Base-by-base conservation (phyloP, 2,329 filamentous ascomycete species). In the Geosmithia flava region DNA sequence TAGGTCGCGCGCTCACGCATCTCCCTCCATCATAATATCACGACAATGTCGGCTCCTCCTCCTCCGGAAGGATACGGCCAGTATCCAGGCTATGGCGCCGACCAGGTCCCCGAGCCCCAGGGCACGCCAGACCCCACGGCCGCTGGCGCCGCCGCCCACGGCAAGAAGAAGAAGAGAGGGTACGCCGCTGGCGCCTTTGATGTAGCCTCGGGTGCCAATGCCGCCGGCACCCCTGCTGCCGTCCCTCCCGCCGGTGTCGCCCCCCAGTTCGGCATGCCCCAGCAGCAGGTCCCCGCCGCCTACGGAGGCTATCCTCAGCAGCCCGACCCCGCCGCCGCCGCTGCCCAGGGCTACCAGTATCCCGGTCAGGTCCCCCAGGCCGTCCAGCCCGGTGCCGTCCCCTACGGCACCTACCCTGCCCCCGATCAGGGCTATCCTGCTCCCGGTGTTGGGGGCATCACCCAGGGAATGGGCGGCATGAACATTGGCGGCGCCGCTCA, bases 121-220 rank as follows among this genome's bases (percentile, higher is more conserved):
- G 53, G 58, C 39, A 57, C 58, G 43, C 55, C 56, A 46, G 54
- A 58, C 30, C 40, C 40, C 33, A 16, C 19, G 15, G 41, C 13
- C 56, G 52, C 52, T n/a, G 56, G 59, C 27, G 52, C 55, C 19
- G 59, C 66, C 29, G 72, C 72, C 42, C 70, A 71, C 44, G 74
- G 70, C 53, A 82, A 78, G 65, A 89, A 89, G 72, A 96, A 95
- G 80, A 95, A 95, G 78, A 80, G 89, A 72, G 84, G 86, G 49
- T 97, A 97, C 71, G 93, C 93, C 48, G 87, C 87, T 49, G 86
- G 94, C 66, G 91, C 91, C 44, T 98, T 95, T 66, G 91, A 95
- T 51, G 93, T 97, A 58, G 88, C 86, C 46, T 77, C 79, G 46
- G 93, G 91, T 58, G 87, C 86, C 60, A 97, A 97, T 75, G 81